These are phyloP conservation scores for Metschnikowia matae DNA, from an alignment of 805 yeast species.

Conservation along the genomic window DNA sequence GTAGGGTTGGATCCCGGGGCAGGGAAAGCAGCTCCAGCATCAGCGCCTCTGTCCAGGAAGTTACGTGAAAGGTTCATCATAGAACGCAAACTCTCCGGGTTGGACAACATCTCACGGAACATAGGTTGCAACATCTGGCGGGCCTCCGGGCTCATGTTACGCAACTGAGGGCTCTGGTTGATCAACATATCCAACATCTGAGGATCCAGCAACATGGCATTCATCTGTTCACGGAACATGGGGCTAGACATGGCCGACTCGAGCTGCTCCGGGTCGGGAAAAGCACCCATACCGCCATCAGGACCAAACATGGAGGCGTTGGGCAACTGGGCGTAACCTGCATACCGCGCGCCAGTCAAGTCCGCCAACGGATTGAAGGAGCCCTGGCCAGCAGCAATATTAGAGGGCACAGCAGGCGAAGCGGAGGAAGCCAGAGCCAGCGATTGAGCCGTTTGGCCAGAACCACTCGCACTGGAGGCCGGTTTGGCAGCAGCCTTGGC, in stretches of 20 bases:
- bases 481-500: constrained; percentile 20
- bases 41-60: constrained; percentile 31
- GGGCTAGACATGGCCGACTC: constrained; percentile 77
- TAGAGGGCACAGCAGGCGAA: constrained; percentile 54
- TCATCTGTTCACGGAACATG: constrained; percentile 74
- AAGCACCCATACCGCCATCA: constrained; percentile 79
- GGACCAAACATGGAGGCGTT: constrained; percentile 87
- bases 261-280: constrained; percentile 75
- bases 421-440: constrained; percentile 1
- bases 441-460: not conserved
- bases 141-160: constrained; percentile 85
- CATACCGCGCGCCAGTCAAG: constrained; percentile 91
- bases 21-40: constrained; percentile 26
- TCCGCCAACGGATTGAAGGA: constrained; percentile 88
- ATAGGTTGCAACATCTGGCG: constrained; percentile 82
- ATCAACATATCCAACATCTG: constrained; percentile 82
- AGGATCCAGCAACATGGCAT: constrained; percentile 79
- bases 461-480: constrained; percentile 14
- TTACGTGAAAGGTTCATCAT: constrained; percentile 72
- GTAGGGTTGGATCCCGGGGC: constrained; percentile 40
- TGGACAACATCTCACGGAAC: constrained; percentile 63
- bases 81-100: constrained; percentile 81
- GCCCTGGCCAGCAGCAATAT: constrained; percentile 83
- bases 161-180: constrained; percentile 76
- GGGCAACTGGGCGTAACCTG: constrained; percentile 88